These are phyloP conservation scores for Venturia nashicola DNA, from an alignment of 2,329 filamentous ascomycete genomes.

Conservation along the genomic window DNA sequence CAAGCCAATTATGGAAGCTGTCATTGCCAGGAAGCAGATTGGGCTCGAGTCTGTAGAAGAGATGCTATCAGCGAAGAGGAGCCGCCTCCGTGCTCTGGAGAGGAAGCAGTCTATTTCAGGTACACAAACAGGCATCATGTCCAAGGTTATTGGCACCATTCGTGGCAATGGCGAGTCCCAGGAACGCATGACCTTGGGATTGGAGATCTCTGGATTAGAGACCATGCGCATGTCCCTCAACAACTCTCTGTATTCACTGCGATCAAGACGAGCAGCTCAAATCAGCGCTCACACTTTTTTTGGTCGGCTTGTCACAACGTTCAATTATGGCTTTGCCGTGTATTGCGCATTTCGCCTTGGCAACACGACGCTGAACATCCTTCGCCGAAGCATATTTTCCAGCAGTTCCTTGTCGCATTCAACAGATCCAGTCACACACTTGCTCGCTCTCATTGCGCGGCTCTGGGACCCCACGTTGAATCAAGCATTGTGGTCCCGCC, in stretches of 20 bases:
- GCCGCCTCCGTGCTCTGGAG: slow-evolving; percentile 57
- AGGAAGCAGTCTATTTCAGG: slow-evolving; percentile 43
- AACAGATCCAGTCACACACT: slow-evolving; percentile 66
- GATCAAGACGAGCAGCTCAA: slow-evolving; percentile 49
- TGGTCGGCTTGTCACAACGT: slow-evolving; percentile 52
- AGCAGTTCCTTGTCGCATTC: slow-evolving; percentile 14
- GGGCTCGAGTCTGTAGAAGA: slow-evolving; percentile 69
- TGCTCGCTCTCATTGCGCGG: slow-evolving; percentile 66
- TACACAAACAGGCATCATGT: slow-evolving; percentile 48
- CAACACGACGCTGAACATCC: slow-evolving; percentile 55
- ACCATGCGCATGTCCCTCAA: slow-evolving; percentile 65
- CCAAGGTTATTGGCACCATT: slow-evolving; percentile 60
- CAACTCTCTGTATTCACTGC: slow-evolving; percentile 51
- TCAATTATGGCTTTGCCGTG: slow-evolving; percentile 56
- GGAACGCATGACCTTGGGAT: slow-evolving; percentile 43
- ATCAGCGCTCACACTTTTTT: slow-evolving; percentile 53
- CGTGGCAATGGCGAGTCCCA: slow-evolving; percentile 47
- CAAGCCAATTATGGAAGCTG: slow-evolving; percentile 56
- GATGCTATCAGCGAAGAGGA: slow-evolving; percentile 64
- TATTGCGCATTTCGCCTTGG: slow-evolving; percentile 79
- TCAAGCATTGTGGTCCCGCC: slow-evolving; percentile 69
- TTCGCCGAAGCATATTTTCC: slow-evolving; percentile 40
- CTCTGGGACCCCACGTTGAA: slow-evolving; percentile 78
- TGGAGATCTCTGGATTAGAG: slow-evolving; percentile 70
- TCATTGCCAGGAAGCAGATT: slow-evolving; percentile 64